Evolutionary conservation across 2,329 filamentous ascomycete species (phyloP), one percentile per base, ranked within the genome.

Genomic region (Scedosporium minutisporum): DNA sequence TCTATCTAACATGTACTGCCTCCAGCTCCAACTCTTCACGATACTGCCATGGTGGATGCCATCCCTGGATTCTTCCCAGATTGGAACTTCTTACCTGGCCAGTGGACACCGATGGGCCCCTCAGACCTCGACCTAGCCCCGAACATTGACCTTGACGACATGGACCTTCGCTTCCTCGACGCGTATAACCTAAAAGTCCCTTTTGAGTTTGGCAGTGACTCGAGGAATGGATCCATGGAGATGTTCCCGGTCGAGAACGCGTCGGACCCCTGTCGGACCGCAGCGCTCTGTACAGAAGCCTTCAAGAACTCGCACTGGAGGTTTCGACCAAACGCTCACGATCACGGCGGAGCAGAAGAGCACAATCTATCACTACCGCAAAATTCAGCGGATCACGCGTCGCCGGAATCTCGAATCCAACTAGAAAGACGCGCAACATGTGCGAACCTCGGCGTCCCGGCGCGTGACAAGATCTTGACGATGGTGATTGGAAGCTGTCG

Each of bases 401-500:
- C 70, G 0, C 67, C 68, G 2, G 70, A 70, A 44, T 70, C 69
- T 7, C 65, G 66, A 1, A 62, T 71, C 1, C 62, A 63, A 0
- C 10, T 69, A 7, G 65, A 67, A 10, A 64, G 62, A 2, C 64
- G 66, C 3, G 64, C 70, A 1, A 70, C 67, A 0, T 67, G 64
- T 6, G 66, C 67, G 3, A 65, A 63, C 7, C 53, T 71, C 0
- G 64, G 64, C 1, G 65, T 67, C 0, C 59, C 67, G 5, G 63
- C 69, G 4, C 66, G 71, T 1, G 71, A 73, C n/a, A 67, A 66
- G 18, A 71, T 73, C 7, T 59, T 73, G 9, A 68, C 69, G 18
- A 67, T 89, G 64, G 82, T 90, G 1, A 73, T 90, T 38, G 78
- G 80, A 59, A 84, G 81, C 4, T 87, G 82, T 67, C 81, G 80